Base-by-base conservation (phyloP, 495 filamentous ascomycete species). In the Xylona heveae region DNA sequence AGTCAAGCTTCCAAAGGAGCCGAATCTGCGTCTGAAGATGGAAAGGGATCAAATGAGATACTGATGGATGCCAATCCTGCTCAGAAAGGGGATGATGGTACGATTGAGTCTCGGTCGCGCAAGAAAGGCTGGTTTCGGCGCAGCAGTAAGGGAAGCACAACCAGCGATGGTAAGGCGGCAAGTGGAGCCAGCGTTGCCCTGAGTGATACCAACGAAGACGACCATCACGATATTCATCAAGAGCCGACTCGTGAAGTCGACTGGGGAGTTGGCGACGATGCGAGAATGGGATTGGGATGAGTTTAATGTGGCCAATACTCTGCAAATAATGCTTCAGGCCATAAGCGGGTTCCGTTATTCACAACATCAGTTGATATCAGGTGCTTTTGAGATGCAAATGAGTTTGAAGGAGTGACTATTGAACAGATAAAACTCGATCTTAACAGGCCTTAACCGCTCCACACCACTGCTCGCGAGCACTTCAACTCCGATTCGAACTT, bases 181-280 rank as follows among this genome's bases (percentile, higher is more conserved):
- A 28, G 28, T 2, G 23, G 20, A 9, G 5, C 51, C 42, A 3
- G 29, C 34, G 4, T 44, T 19, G 19, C 33, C 47, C 34, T 46
- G 38, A 22, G 42, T 40, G 28, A 42, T 39, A 41, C 33, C 41
- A 3, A 42, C 40, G 25, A 18, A 12, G 28, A 16, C 3, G 14
- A 22, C 21, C 28, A 31, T 12, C 38, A 42, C 10, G 46, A 49
- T 9, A 20, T 50, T 24, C 46, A 53, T 22, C 49, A 48, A 38
- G 45, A 43, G 0, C 46, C 42, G 6, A 42, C 32, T 14, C 38
- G 47, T 30, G 47, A 22, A 22, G 40, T 41, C 8, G 46, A 39
- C 23, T 54, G 52, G 49, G 51, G 42, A 10, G 38, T 55, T 2
- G 52, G 52, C 1, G 52, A 55, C 37, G 52, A 55, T 19, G 47